Conservation (phyloP, 495 filamentous ascomycete species). For the Diplogelasinospora grovesii region DNA sequence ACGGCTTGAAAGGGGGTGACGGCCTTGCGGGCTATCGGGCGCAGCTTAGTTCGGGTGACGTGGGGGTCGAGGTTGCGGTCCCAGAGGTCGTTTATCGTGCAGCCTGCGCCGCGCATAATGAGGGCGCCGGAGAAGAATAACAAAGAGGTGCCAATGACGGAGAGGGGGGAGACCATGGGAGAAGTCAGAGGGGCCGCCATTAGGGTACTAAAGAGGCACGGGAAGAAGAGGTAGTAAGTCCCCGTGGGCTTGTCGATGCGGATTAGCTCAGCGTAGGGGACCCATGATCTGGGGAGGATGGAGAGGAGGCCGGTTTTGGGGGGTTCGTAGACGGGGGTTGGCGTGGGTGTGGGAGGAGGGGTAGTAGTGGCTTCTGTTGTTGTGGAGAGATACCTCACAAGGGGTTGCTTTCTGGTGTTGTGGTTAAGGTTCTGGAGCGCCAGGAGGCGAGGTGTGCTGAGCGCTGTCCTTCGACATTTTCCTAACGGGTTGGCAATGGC, state of each 20-base stretch:
- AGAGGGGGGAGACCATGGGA: conserved; percentile 45
- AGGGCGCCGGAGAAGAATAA: conserved; percentile 85
- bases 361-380: conserved; percentile 6
- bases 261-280: conserved; percentile 91
- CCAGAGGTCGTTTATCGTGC: conserved; percentile 96
- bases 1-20: conserved; percentile 68
- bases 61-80: conserved; percentile 88
- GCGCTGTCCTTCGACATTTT: not conserved
- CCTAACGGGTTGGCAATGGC: not conserved
- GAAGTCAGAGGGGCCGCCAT: conserved; percentile 53
- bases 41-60: conserved; percentile 78
- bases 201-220: conserved; percentile 86
- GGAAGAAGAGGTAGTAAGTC: conserved; percentile 93
- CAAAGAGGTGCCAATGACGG: conserved; percentile 55
- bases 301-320: conserved; percentile 75
- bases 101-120: conserved; percentile 97
- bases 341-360: not conserved
- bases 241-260: conserved; percentile 92
- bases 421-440: conserved; percentile 6
- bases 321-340: conserved; percentile 59
- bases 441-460: conserved; percentile 11
- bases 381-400: conserved; percentile 16
- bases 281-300: conserved; percentile 62
- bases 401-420: conserved; percentile 2
- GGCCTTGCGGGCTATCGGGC: conserved; percentile 83